Conservation (phyloP, 306 rosid genomes). For the Corylus americana region DNA sequence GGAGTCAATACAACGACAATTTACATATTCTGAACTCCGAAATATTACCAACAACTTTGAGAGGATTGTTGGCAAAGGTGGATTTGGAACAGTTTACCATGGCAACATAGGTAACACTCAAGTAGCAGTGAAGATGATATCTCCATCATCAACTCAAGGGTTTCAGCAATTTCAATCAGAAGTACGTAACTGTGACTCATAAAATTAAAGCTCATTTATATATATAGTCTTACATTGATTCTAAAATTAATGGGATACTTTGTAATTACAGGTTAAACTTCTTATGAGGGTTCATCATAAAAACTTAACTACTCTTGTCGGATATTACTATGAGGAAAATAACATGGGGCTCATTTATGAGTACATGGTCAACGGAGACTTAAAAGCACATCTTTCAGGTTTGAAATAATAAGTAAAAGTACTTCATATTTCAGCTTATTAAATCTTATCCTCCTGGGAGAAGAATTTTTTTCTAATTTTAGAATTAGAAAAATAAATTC, state of each 20-base stretch:
- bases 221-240: too few species aligned
- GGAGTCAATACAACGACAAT: slow-evolving; percentile 33
- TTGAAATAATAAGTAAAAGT: neutral
- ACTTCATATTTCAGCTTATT: neutral
- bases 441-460: neutral
- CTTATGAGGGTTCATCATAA: slow-evolving; percentile 43
- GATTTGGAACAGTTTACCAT: slow-evolving; percentile 51
- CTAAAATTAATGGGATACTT: neutral
- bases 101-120: slow-evolving; percentile 42
- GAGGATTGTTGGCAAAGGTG: slow-evolving; percentile 49
- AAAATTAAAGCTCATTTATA: neutral
- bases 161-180: slow-evolving; percentile 53
- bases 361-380: slow-evolving; percentile 43
- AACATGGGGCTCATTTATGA: slow-evolving; percentile 37
- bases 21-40: slow-evolving; percentile 37
- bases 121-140: slow-evolving; percentile 63
- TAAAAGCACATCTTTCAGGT: slow-evolving; percentile 42
- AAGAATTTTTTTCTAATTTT: too few species aligned
- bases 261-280: slow-evolving; percentile 27
- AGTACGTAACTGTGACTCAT: slow-evolving; percentile 31
- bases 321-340: slow-evolving; percentile 39
- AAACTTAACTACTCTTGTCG: slow-evolving; percentile 37
- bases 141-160: slow-evolving; percentile 44
- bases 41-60: slow-evolving; percentile 48
- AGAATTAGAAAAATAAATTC: too few species aligned